Percentiles rank a stretch among this genome's conserved stretches.
Conservation (phyloP, 768 basidiomycete species). For the Leccinum barrowsii region DNA sequence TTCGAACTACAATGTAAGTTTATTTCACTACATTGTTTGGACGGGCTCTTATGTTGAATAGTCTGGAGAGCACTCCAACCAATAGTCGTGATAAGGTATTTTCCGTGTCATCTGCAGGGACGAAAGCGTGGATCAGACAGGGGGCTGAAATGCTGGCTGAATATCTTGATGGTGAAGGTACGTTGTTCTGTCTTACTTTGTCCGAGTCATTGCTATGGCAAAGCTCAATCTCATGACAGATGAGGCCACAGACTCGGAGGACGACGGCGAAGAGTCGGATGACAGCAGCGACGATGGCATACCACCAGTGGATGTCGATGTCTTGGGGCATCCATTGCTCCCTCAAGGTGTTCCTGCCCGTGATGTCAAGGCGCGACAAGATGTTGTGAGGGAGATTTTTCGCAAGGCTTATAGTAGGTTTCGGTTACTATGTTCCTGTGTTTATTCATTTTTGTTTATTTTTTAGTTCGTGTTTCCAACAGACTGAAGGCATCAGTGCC, state of each 20-base stretch:
- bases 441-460: too few relatives aligned
- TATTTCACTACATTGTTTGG: too few relatives aligned
- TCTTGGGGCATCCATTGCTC: neutral
- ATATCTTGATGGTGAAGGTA: neutral
- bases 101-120: neutral
- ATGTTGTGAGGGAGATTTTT: neutral
- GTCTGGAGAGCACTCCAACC: neutral
- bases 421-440: neutral
- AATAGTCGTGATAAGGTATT: neutral
- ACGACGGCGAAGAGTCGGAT: neutral
- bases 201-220: too few relatives aligned
- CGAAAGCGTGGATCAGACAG: neutral
- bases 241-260: neutral
- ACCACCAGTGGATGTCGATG: neutral
- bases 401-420: neutral
- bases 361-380: neutral
- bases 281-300: neutral
- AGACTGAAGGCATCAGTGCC: neutral
- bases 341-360: neutral
- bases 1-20: neutral
- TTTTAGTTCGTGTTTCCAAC: neutral
- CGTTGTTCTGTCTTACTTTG: too few relatives aligned
- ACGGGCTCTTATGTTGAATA: neutral
- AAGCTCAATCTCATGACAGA: neutral
- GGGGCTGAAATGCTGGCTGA: neutral